These are phyloP conservation scores for Beauveria pseudobassiana DNA, from an alignment of 2,329 filamentous ascomycete genomes.

Conservation along the genomic window DNA sequence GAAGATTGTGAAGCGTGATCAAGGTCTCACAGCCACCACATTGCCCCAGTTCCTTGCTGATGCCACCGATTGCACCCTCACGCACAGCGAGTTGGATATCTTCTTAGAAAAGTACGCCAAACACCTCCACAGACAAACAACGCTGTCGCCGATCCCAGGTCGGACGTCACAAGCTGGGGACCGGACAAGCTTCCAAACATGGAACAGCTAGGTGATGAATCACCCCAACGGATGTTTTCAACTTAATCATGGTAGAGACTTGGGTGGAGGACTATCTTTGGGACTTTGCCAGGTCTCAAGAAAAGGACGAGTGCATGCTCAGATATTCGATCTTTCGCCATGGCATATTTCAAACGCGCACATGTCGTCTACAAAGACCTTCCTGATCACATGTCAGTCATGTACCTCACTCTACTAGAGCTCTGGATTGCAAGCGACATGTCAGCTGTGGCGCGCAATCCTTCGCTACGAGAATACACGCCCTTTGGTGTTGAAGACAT, in stretches of 20 bases:
- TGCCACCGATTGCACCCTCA: no score
- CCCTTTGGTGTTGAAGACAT: constrained; percentile 30
- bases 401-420: constrained; percentile 47
- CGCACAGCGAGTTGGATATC: background rate
- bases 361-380: constrained; percentile 26
- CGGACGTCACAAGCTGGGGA: background rate
- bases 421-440: constrained; percentile 52
- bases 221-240: background rate
- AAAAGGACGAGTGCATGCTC: constrained; percentile 17
- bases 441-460: constrained; percentile 28
- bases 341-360: constrained; percentile 26
- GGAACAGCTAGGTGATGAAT: background rate
- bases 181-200: background rate
- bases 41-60: background rate
- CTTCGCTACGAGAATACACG: constrained; percentile 38
- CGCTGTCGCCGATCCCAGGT: background rate
- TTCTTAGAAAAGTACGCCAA: background rate
- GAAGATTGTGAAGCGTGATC: background rate
- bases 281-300: constrained; percentile 26
- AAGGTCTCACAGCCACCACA: background rate
- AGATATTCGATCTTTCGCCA: constrained; percentile 22
- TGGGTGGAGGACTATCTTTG: constrained; percentile 39
- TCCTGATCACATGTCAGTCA: constrained; percentile 41
- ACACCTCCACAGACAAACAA: background rate
- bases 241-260: constrained; percentile 34